Percentiles rank a stretch among this genome's conserved stretches.
These are phyloP conservation scores for Periconia sp. DNA, from an alignment of 2,329 filamentous ascomycete species.

Conservation along the genomic window DNA sequence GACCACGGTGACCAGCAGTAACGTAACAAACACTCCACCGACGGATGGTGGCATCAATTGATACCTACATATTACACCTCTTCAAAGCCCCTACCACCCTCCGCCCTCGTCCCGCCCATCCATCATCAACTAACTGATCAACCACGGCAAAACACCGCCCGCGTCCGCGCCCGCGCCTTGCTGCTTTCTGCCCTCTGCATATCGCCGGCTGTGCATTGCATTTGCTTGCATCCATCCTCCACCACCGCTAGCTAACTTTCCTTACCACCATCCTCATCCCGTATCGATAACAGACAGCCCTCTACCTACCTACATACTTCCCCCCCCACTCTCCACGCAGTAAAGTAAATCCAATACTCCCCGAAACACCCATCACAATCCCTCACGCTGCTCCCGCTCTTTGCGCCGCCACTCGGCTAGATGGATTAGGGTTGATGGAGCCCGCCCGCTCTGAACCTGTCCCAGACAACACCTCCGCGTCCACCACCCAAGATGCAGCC, in stretches of 20 bases:
- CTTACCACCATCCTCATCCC: not conserved
- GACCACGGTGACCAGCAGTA: no score
- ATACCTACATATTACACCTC: no score
- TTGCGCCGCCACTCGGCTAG: conserved; percentile 29
- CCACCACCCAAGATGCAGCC: conserved; percentile 8
- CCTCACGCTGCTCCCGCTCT: not conserved
- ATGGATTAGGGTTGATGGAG: conserved; percentile 44
- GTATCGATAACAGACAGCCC: not conserved
- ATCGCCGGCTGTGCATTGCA: not conserved
- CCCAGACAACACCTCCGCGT: conserved; percentile 25
- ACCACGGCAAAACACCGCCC: not conserved
- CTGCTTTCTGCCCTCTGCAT: not conserved
- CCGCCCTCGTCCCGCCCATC: no score
- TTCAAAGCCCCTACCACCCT: not conserved
- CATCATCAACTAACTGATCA: not conserved
- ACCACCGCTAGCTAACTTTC: not conserved
- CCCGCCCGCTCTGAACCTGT: conserved; percentile 34
- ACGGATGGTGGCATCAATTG: no score
- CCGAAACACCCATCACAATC: no score
- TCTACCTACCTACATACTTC: no score
- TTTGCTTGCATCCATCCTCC: not conserved
- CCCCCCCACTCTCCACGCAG: no score
- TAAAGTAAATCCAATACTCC: no score
- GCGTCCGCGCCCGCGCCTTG: not conserved
- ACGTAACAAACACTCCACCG: no score